Evolutionary conservation across 805 yeast species (phyloP), one percentile per base, ranked within the genome.

Genomic region (Metschnikowia aberdeeniae): DNA sequence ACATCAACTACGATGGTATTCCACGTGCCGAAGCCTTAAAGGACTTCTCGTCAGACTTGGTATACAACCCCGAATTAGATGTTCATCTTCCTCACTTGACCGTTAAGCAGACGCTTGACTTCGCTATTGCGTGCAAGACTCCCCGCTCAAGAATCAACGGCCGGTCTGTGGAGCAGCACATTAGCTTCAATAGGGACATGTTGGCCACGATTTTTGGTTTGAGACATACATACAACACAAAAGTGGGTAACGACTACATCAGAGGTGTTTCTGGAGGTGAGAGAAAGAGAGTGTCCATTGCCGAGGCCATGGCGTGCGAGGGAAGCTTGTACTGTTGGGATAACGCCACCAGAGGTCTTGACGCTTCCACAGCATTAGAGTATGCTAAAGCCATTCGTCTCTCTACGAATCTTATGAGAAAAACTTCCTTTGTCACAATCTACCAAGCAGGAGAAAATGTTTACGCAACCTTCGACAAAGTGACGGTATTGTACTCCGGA

Each of bases 41-140:
- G 49, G 60, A 68, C 32, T 84, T 71, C 66, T 77, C 77, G 52
- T 73, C 79, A 27, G 86, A 78, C 52, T 63, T 80, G 39, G 66
- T 80, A 36, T 80, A 80, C 59, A 77, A 77, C 54, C 81, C 81
- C 30, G 83, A 78, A 62, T 66, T 81, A 46, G 93, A 85, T 59
- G 76, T 76, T 47, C 93, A 85, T 62, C 83, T 84, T 67, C 92
- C 93, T 9, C 82, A 82, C 52, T 68, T 85, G 52, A 84, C 89
- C 1, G 92, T 85, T 31, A 79, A 81, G 43, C 83, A 85, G 60
- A 86, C 93, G 9, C 67, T 86, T 46, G 70, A 72, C 48, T 86
- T 85, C 60, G 90, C 90, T 3, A 72, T 84, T 43, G 81, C 79
- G 42, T 75, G 83, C 59, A 79, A 83, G 58, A 82, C 87, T 3